These are phyloP conservation scores for Helicocarpus griseus DNA, from an alignment of 2,329 filamentous ascomycete species.

Conservation along the genomic window DNA sequence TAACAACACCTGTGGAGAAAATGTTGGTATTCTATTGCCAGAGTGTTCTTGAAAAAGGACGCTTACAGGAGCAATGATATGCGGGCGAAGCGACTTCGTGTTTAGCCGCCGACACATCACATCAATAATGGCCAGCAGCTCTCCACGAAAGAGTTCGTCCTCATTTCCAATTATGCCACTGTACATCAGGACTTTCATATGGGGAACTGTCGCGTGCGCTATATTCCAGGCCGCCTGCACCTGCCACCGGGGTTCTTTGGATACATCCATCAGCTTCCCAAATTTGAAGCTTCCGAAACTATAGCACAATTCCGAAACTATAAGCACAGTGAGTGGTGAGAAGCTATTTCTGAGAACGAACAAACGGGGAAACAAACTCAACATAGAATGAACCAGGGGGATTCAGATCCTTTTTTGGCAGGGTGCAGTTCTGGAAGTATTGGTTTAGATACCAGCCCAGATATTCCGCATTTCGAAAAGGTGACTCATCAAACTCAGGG, in stretches of 20 bases:
- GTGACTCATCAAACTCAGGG: conserved; percentile 1
- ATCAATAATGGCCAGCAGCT: conserved; percentile 9
- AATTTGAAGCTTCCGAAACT: conserved; percentile 7
- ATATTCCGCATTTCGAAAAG: conserved; percentile 3
- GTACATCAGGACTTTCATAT: conserved; percentile 10
- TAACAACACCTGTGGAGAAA: conserved; percentile 6
- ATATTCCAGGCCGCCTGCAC: conserved; percentile 1
- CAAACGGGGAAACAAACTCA: conserved; percentile 1
- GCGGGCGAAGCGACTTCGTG: conserved; percentile 5
- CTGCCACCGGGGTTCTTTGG: background rate
- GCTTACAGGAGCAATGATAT: conserved; percentile 10
- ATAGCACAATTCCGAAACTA: conserved; percentile 2
- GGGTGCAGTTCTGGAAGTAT: conserved; percentile 3
- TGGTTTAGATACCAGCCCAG: conserved; percentile 4
- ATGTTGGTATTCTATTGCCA: background rate
- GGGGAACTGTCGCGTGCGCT: conserved; percentile 3
- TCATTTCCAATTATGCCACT: conserved; percentile 6
- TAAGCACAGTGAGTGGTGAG: background rate
- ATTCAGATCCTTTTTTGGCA: conserved; percentile 1
- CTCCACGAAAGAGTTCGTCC: conserved; percentile 8
- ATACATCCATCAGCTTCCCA: conserved; percentile 3
- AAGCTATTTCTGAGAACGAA: conserved; percentile 1
- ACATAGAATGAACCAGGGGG: conserved; percentile 17
- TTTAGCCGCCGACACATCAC: conserved; percentile 7
- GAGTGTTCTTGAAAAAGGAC: background rate